Conservation (phyloP, 192 early-diverging fungal species). For the Entomortierella lignicola region DNA sequence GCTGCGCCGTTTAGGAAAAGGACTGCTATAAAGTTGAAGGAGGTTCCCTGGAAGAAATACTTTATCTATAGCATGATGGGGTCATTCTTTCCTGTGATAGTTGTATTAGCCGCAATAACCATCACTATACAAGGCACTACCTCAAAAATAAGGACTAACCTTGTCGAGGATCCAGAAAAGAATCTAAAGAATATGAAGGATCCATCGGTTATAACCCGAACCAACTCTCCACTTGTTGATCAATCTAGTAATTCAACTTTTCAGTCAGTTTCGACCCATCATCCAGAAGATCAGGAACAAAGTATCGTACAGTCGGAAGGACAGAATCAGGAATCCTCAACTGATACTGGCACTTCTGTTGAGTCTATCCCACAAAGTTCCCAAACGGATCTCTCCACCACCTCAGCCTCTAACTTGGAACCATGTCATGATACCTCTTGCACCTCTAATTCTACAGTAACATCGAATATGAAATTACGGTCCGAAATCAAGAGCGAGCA, state of each 20-base stretch:
- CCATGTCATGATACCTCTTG: constrained; percentile 12
- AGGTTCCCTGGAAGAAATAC: constrained; percentile 40
- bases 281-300: too few species aligned
- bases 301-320: too few species aligned
- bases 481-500: not conserved
- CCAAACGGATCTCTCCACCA: too few species aligned
- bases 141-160: too few species aligned
- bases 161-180: constrained; percentile 49
- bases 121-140: constrained; percentile 54
- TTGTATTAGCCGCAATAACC: constrained; percentile 43
- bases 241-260: too few species aligned
- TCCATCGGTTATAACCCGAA: constrained; percentile 15
- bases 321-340: too few species aligned
- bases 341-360: too few species aligned
- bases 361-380: too few species aligned
- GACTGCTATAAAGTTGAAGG: constrained; percentile 6
- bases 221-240: too few species aligned
- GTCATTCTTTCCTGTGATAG: constrained; percentile 52
- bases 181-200: constrained; percentile 27
- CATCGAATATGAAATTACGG: too few species aligned
- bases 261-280: too few species aligned
- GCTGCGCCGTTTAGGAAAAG: constrained; percentile 18
- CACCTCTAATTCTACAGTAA: too few species aligned
- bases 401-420: constrained; percentile 7
- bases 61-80: constrained; percentile 25